phyloP scores from a whole-genome alignment of 2,329 filamentous ascomycete species.

The Hansfordia pulvinata region DNA sequence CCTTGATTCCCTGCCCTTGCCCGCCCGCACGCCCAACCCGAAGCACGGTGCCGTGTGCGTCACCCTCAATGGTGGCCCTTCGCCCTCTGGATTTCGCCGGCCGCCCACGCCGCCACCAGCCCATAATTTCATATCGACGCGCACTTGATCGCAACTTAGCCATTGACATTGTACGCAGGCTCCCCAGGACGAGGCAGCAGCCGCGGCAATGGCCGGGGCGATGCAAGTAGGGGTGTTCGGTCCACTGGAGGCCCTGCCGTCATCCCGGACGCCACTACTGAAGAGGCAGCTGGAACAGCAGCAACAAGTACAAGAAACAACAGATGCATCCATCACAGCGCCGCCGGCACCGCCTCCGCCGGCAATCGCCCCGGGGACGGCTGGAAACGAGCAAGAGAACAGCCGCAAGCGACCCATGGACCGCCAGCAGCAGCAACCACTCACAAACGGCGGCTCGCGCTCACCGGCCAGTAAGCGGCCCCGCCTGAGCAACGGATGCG shows the following conservation, averaged over 20 bases:
- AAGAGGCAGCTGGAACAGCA: slow-evolving; percentile 9
- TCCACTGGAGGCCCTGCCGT: slow-evolving; percentile 33
- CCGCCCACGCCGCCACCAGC: too few species aligned
- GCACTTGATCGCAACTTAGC: too few species aligned
- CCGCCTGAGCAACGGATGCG: slow-evolving; percentile 48
- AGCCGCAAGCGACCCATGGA: slow-evolving; percentile 37
- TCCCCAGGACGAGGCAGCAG: slow-evolving; percentile 26
- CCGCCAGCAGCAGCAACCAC: slow-evolving; percentile 25
- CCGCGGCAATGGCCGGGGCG: slow-evolving; percentile 29
- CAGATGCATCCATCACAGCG: slow-evolving; percentile 11
- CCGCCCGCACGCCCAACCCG: too few species aligned
- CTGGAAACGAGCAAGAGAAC: slow-evolving; percentile 25
- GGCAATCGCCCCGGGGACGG: slow-evolving; percentile 8
- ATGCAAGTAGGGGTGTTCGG: slow-evolving; percentile 42
- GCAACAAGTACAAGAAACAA: slow-evolving; percentile 13
- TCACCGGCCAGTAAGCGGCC: slow-evolving; percentile 45
- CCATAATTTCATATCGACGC: too few species aligned
- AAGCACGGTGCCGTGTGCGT: too few species aligned
- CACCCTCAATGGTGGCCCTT: too few species aligned
- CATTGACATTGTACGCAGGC: slow-evolving; percentile 33
- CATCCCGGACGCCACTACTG: slow-evolving; percentile 24
- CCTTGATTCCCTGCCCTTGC: too few species aligned
- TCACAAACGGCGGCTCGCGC: slow-evolving; percentile 39
- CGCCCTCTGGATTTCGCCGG: too few species aligned
- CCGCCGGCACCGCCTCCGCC: slow-evolving; percentile 9